Conservation (phyloP, 768 basidiomycete genomes). For the Psilocybe sp. region DNA sequence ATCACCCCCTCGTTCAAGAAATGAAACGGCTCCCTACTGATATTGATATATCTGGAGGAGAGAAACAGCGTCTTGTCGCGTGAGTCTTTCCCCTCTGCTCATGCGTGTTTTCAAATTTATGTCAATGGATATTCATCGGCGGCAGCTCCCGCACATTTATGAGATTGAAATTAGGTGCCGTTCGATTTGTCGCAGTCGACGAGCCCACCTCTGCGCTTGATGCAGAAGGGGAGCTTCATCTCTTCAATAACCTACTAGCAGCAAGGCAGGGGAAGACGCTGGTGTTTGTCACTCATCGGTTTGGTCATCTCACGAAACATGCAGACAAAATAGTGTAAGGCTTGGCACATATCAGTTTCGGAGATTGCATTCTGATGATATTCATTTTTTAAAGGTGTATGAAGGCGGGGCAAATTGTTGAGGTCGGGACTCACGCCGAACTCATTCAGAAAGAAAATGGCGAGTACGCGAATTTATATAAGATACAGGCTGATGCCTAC, state of each 20-base stretch:
- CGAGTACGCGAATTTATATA: not conserved
- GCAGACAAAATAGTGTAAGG: constrained; percentile 52
- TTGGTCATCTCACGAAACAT: constrained; percentile 42
- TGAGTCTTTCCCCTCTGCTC: constrained; percentile 23
- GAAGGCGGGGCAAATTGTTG: not conserved
- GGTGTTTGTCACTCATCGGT: constrained; percentile 53
- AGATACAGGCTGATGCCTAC: not conserved
- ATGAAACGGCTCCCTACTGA: constrained; percentile 22
- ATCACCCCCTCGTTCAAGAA: constrained; percentile 23
- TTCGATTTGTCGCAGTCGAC: constrained; percentile 50
- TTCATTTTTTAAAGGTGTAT: not conserved
- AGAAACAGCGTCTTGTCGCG: constrained; percentile 49
- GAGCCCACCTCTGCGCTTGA: constrained; percentile 58
- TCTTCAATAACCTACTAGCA: constrained; percentile 36
- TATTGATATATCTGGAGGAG: constrained; percentile 38
- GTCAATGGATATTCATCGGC: not conserved
- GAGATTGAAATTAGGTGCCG: constrained; percentile 30
- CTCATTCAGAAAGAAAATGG: not conserved
- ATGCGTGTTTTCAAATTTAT: not conserved
- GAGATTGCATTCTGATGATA: too few relatives aligned
- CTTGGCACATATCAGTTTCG: too few relatives aligned
- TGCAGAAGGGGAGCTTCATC: constrained; percentile 44
- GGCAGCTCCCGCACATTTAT: constrained; percentile 43
- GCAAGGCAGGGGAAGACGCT: constrained; percentile 44
- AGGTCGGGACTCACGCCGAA: not conserved